A percentile compares a stretch with the other conserved stretches of the same genome.
Evolutionary conservation across 176 grass and related monocot species (phyloP).

Genomic region (Rhynchospora breviuscula): DNA sequence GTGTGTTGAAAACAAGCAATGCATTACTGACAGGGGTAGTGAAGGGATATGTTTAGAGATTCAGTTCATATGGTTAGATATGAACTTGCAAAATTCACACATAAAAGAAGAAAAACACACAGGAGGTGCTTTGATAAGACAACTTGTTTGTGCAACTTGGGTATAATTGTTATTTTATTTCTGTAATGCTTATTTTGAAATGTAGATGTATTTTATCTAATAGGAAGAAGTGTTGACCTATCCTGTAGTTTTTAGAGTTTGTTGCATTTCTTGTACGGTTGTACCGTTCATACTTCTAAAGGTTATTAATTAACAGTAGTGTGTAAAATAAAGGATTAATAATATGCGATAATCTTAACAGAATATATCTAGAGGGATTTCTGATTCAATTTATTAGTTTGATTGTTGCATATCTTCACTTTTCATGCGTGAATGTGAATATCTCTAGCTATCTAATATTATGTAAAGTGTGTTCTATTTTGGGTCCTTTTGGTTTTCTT

Average conservation of each 20-base stretch:
- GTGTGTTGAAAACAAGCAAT: not conserved
- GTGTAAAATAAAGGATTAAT: not conserved
- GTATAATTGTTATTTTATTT: not conserved
- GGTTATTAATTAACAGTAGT: not conserved
- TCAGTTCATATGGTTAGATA: not conserved
- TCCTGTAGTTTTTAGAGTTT: not conserved
- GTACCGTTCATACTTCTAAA: not conserved
- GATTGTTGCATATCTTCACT: conserved; percentile 3
- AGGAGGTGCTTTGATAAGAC: not conserved
- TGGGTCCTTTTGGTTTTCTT: not conserved
- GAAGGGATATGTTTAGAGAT: not conserved
- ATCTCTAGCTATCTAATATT: not conserved
- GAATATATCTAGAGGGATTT: not conserved
- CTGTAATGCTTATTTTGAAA: not conserved
- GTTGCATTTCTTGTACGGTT: not conserved
- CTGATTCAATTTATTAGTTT: not conserved
- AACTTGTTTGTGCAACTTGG: not conserved
- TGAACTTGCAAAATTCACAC: not conserved
- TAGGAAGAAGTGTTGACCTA: not conserved
- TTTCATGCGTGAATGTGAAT: not conserved
- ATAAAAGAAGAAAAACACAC: not conserved
- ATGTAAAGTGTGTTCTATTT: not conserved
- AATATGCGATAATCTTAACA: not conserved
- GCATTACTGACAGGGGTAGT: not conserved
- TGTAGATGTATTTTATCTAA: not conserved